These are phyloP conservation scores for Daldinia concentrica DNA, from an alignment of 495 filamentous ascomycete species.

Conservation along the genomic window DNA sequence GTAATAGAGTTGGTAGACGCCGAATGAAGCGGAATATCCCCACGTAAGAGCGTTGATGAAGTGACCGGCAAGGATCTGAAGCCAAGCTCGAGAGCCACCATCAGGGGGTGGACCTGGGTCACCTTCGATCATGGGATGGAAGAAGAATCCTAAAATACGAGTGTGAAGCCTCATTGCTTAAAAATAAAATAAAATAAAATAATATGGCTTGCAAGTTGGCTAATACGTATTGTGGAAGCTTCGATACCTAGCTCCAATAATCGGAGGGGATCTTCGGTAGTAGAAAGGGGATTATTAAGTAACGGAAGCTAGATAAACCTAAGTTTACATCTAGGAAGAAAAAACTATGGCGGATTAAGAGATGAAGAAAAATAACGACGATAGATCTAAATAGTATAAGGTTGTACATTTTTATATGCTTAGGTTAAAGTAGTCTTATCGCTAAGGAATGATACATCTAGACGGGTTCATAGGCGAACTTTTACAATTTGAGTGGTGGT, in stretches of 20 bases:
- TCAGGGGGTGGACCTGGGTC: slow-evolving; percentile 4
- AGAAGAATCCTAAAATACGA: neutral
- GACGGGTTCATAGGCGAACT: neutral
- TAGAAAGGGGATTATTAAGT: neutral
- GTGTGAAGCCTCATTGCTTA: neutral
- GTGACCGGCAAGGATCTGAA: slow-evolving; percentile 4
- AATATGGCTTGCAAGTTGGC: neutral
- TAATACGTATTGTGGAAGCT: neutral
- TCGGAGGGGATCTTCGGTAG: neutral
- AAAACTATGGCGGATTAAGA: neutral
- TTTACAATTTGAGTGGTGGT: neutral
- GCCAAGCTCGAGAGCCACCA: neutral
- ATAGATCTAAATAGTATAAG: neutral
- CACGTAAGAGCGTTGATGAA: neutral
- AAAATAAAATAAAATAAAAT: neutral
- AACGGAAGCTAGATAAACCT: neutral
- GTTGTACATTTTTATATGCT: neutral
- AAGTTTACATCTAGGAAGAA: neutral
- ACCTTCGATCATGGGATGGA: neutral
- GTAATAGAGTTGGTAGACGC: neutral
- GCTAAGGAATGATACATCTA: neutral
- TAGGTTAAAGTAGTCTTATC: neutral
- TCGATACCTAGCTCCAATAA: neutral
- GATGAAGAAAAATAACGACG: neutral
- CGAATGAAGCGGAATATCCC: slow-evolving; percentile 5